These are phyloP conservation scores for Mycena filopes DNA, from an alignment of 768 basidiomycete genomes.

Conservation along the genomic window DNA sequence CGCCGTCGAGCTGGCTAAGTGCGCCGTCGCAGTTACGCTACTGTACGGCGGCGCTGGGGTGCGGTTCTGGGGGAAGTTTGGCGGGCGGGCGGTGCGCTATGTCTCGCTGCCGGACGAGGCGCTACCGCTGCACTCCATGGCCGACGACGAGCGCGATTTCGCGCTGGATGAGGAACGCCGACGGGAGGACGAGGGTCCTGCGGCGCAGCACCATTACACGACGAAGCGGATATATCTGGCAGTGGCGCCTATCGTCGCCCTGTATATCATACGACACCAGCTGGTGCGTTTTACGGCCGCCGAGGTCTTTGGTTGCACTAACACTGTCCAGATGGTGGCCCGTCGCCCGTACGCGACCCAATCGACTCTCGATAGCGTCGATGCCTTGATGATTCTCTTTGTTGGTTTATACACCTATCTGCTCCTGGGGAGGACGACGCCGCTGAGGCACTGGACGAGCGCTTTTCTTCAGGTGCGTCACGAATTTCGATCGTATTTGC, in stretches of 20 bases:
- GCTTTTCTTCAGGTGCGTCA: conserved; percentile 6
- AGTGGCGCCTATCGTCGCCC: background rate
- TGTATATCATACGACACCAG: background rate
- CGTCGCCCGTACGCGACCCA: background rate
- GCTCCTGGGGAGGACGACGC: background rate
- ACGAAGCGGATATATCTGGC: background rate
- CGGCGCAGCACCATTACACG: background rate
- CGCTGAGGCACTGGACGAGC: conserved; percentile 3
- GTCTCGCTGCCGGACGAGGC: background rate
- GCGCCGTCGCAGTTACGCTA: background rate
- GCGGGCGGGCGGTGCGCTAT: background rate
- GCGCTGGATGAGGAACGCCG: background rate
- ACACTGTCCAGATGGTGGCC: background rate
- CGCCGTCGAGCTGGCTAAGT: conserved; percentile 5
- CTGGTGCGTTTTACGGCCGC: too few species aligned
- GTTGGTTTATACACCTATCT: background rate
- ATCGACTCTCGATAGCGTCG: background rate
- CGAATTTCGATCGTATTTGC: background rate
- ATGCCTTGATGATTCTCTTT: background rate
- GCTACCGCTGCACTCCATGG: background rate
- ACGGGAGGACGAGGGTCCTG: background rate
- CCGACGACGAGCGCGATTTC: background rate
- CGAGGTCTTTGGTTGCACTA: too few species aligned
- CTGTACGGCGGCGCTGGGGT: background rate
- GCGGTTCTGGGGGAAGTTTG: background rate